Percentiles rank a stretch among this genome's conserved stretches.
phyloP scores from a whole-genome alignment of 2,329 filamentous ascomycete species.

The Pseudocercospora pini-densiflorae region DNA sequence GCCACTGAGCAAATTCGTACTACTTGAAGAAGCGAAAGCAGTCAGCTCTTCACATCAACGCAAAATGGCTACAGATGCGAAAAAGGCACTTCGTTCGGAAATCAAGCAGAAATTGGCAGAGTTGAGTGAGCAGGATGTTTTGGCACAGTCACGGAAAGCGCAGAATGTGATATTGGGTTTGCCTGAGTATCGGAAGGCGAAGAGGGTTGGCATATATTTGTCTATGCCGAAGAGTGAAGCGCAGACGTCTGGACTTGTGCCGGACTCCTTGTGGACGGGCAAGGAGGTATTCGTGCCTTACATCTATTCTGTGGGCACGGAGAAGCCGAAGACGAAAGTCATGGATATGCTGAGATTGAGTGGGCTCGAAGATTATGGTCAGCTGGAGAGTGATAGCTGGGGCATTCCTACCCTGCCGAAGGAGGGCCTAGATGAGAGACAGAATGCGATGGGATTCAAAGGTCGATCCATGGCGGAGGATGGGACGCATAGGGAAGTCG shows the following conservation, averaged over 20 bases:
- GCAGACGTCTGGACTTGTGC: constrained; percentile 80
- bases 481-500: constrained; percentile 27
- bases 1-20: not conserved
- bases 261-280: constrained; percentile 73
- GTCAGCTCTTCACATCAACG: too few species aligned
- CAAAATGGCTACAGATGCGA: constrained; percentile 53
- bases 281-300: constrained; percentile 94
- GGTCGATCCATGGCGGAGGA: constrained; percentile 50
- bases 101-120: constrained; percentile 70
- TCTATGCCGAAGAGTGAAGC: constrained; percentile 91
- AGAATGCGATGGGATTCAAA: constrained; percentile 72
- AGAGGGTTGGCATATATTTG: constrained; percentile 81
- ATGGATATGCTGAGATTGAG: constrained; percentile 95
- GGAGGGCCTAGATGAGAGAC: constrained; percentile 66
- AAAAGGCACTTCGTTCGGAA: constrained; percentile 73
- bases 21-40: not conserved
- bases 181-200: constrained; percentile 75
- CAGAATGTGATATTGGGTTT: constrained; percentile 69
- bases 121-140: constrained; percentile 66
- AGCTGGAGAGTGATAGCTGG: constrained; percentile 80
- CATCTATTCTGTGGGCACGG: constrained; percentile 49
- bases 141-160: constrained; percentile 71
- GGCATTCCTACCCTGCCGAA: constrained; percentile 85
- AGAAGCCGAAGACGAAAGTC: constrained; percentile 58
- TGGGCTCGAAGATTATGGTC: constrained; percentile 76